Evolutionary conservation across 345 rosid species (phyloP).

Genomic region (Eucalyptus sideroxylon): DNA sequence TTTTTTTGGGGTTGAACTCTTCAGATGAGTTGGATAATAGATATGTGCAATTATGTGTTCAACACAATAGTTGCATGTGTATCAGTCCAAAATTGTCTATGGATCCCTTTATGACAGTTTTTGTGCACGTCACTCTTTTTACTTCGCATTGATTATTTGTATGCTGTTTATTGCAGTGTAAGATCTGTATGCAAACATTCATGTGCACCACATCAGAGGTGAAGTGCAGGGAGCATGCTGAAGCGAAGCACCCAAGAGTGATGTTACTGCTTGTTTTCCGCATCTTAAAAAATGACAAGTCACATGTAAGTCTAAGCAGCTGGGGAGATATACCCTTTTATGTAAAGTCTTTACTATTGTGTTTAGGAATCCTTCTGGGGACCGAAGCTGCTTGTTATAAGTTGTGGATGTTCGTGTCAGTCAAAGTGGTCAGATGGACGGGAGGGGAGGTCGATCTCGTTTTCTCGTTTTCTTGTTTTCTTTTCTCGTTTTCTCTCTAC

Average conservation of each 20-base stretch:
- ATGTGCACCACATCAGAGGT: slow-evolving; percentile 59
- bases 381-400: neutral
- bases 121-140: neutral
- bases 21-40: neutral
- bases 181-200: slow-evolving; percentile 64
- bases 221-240: slow-evolving; percentile 59
- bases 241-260: slow-evolving; percentile 53
- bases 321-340: neutral
- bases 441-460: neutral
- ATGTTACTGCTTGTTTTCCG: slow-evolving; percentile 25
- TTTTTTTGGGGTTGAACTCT: neutral
- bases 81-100: neutral
- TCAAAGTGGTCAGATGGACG: neutral
- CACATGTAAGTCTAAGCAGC: neutral
- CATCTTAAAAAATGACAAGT: slow-evolving; percentile 21
- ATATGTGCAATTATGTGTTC: neutral
- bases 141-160: neutral
- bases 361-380: neutral
- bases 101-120: neutral
- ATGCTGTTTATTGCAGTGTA: slow-evolving; percentile 27
- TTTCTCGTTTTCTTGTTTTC: neutral
- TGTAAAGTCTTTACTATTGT: neutral
- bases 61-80: neutral
- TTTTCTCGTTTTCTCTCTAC: neutral
- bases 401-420: neutral